These are phyloP conservation scores for Magnaporthiopsis rhizophila DNA, from an alignment of 2,329 filamentous ascomycete species.

Conservation along the genomic window DNA sequence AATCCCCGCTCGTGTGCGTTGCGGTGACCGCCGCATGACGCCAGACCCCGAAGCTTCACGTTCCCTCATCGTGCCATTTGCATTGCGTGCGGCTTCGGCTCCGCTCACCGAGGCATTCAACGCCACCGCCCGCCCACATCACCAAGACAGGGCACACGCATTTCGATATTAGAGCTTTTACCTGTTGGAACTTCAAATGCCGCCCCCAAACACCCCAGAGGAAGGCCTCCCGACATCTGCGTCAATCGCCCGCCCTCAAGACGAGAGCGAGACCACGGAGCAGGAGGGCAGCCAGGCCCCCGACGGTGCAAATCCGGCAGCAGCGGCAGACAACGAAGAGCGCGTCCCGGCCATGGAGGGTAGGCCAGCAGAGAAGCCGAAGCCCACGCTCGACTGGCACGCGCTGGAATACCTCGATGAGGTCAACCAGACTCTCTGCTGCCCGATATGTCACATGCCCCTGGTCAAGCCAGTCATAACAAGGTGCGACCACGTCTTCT, in stretches of 20 bases:
- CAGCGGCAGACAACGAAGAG: background rate
- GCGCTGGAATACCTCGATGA: constrained; percentile 22
- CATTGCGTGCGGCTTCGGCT: background rate
- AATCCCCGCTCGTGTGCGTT: background rate
- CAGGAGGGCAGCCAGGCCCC: background rate
- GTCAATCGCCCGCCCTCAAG: background rate
- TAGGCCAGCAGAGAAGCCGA: background rate
- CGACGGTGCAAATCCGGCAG: background rate
- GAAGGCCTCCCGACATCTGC: constrained; percentile 7
- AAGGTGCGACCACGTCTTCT: constrained; percentile 57
- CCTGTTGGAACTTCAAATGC: constrained; percentile 15
- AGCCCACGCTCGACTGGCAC: constrained; percentile 22
- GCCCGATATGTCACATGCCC: constrained; percentile 46
- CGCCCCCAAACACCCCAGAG: constrained; percentile 20
- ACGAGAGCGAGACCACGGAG: background rate
- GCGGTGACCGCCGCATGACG: background rate
- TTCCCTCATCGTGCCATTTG: background rate
- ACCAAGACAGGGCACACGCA: background rate
- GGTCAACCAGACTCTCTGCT: constrained; percentile 27
- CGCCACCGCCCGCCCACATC: background rate
- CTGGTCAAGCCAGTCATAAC: constrained; percentile 54
- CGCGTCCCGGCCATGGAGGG: background rate
- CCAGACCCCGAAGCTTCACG: background rate
- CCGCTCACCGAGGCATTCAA: background rate
- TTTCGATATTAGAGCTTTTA: background rate